These are phyloP conservation scores for Biancaea sappan DNA, from an alignment of 306 rosid genomes.

Conservation along the genomic window DNA sequence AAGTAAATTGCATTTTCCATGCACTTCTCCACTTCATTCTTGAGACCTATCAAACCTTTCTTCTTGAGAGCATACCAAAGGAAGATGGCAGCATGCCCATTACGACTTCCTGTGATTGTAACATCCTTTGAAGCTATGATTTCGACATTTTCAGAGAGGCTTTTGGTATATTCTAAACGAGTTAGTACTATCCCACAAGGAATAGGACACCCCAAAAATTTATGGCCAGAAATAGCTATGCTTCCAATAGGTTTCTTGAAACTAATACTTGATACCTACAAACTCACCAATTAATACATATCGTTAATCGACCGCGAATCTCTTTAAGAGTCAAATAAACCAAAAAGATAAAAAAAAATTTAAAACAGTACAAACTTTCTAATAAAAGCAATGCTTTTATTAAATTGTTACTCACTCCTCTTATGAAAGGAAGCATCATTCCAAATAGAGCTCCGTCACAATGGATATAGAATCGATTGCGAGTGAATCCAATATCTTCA, in stretches of 20 bases:
- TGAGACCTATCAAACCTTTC: slow-evolving; percentile 56
- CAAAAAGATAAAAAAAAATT: too few species aligned
- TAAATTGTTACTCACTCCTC: too few species aligned
- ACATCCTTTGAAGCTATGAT: slow-evolving; percentile 65
- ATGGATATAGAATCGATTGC: too few species aligned
- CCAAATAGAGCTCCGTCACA: too few species aligned
- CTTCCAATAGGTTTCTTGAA: slow-evolving; percentile 24
- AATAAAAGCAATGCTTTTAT: too few species aligned
- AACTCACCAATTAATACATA: too few species aligned
- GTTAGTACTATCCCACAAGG: slow-evolving; percentile 41
- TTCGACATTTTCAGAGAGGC: slow-evolving; percentile 51
- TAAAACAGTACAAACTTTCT: too few species aligned
- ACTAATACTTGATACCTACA: background rate
- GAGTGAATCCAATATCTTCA: too few species aligned
- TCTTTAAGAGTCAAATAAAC: too few species aligned
- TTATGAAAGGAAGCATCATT: too few species aligned
- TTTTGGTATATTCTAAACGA: slow-evolving; percentile 53
- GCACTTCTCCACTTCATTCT: slow-evolving; percentile 62
- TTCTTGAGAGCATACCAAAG: slow-evolving; percentile 61
- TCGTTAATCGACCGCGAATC: too few species aligned
- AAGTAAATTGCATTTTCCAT: slow-evolving; percentile 58
- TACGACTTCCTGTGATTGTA: slow-evolving; percentile 65
- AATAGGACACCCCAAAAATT: too few species aligned
- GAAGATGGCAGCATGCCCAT: slow-evolving; percentile 65
- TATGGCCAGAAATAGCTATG: background rate